phyloP scores from a whole-genome alignment of 2,329 filamentous ascomycete genomes.

The Chalaropsis thielavioides region DNA sequence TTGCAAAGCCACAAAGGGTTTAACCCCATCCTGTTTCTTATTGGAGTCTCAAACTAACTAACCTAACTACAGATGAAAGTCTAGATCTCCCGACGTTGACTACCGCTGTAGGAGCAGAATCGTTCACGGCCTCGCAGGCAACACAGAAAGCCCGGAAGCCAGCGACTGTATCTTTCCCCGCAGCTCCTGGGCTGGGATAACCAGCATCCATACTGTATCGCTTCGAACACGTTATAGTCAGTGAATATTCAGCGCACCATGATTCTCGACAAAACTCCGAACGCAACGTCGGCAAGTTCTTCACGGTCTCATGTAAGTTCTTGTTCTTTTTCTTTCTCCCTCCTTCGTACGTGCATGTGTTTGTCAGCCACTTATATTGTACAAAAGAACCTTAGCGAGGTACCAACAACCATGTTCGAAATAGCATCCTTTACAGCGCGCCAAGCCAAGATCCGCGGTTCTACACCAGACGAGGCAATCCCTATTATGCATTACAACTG shows the following conservation, averaged over 20 bases:
- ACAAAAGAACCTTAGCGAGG: neutral
- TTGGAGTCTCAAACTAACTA: neutral
- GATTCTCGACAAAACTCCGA: neutral
- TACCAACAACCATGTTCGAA: slow-evolving; percentile 2
- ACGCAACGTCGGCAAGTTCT: neutral
- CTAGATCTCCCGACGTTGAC: neutral
- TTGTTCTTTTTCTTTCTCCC: neutral
- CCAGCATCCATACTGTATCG: neutral
- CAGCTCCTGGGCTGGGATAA: neutral
- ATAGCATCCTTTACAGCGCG: neutral
- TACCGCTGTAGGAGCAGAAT: neutral
- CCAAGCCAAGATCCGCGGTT: neutral
- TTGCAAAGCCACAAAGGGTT: neutral
- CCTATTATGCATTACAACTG: neutral
- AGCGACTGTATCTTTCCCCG: neutral
- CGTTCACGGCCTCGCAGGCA: neutral
- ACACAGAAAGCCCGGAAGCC: neutral
- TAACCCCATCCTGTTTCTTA: neutral
- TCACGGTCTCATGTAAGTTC: no score
- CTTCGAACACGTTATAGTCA: neutral
- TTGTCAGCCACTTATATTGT: slow-evolving; percentile 2
- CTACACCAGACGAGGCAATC: neutral
- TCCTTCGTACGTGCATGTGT: neutral
- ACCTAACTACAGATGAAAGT: neutral
- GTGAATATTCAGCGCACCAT: neutral